Evolutionary conservation across 768 basidiomycete species (phyloP), one percentile per base, ranked within the genome.

Genomic region (Mycena chlorophos): DNA sequence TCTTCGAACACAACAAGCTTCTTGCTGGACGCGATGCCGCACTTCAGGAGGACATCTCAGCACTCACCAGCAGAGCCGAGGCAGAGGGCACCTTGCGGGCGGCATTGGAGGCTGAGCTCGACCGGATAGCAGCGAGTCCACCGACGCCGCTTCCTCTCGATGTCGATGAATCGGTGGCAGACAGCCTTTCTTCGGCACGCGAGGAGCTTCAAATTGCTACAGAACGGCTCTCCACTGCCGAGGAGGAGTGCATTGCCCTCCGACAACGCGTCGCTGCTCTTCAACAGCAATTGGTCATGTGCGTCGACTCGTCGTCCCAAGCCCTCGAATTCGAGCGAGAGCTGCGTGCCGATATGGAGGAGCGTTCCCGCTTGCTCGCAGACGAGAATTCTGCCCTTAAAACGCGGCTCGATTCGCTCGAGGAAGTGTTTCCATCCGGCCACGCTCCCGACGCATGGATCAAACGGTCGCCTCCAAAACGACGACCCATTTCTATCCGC

Each of bases 1-100:
- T 68, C 26, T 60, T 63, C 46, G 65, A 68, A 50, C 66, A 68
- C 50, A 68, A 68, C 58, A 66, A 66, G 39, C 56, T 68, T 14
- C 61, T 68, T 13, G 65, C 59, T 22, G 57, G 62, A 31, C 61
- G 66, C 17, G 66, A 68, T 37, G 42, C 62, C 8, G 58, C 56
- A 49, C 57, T 68, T 13, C 66, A 66, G 52, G 58, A 63, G 31
- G 65, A 66, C 39, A 62, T 65, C 2, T 54, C 63, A 23, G 49
- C 58, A 22, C 65, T 66, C 39, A 52, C 64, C 27, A 66, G 58
- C 38, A 66, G 64, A 55, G 62, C 61, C 39, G 54, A 63, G 42
- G 65, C 61, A 8, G 65, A 66, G 25, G 63, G 63, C 42, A 63
- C 61, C 58, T 61, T 66, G 63, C 63, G 65, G 13, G 45, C 58